Evolutionary conservation across 352 stramenopile genomes (phyloP).

Genomic region (Thraustochytrium striatum): DNA sequence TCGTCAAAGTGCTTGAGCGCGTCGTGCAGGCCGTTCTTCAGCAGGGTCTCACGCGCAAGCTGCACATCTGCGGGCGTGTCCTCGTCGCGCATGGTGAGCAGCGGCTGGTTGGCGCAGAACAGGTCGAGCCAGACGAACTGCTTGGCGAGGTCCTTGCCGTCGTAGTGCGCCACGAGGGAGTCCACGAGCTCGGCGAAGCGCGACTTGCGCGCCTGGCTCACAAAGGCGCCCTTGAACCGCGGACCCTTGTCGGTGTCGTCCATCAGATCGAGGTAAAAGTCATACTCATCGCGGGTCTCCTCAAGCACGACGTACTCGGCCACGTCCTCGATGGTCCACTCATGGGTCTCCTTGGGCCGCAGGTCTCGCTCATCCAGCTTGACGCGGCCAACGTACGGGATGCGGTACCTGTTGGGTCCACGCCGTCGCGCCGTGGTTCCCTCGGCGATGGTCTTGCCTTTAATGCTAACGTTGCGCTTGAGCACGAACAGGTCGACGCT

Average conservation of each 20-base stretch:
- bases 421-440: too few relatives aligned
- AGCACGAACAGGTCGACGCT: too few relatives aligned
- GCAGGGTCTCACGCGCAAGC: neutral
- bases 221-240: slow-evolving; percentile 24
- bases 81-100: slow-evolving; percentile 4
- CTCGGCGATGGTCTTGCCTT: too few relatives aligned
- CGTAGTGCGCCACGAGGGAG: neutral
- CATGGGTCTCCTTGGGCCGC: neutral
- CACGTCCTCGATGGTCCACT: slow-evolving; percentile 32
- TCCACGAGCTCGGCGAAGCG: slow-evolving; percentile 11
- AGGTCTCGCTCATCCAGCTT: neutral
- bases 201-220: slow-evolving; percentile 9
- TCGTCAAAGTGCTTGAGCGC: neutral
- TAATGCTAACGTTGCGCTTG: too few relatives aligned
- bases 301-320: neutral
- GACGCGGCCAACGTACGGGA: too few relatives aligned
- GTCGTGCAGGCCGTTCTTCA: neutral
- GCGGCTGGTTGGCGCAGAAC: slow-evolving; percentile 33
- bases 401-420: too few relatives aligned
- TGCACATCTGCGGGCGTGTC: neutral
- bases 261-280: neutral
- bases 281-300: neutral
- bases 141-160: neutral
- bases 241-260: neutral
- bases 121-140: slow-evolving; percentile 21